phyloP scores from a whole-genome alignment of 2,329 filamentous ascomycete genomes.

The Nothopassalora personata region DNA sequence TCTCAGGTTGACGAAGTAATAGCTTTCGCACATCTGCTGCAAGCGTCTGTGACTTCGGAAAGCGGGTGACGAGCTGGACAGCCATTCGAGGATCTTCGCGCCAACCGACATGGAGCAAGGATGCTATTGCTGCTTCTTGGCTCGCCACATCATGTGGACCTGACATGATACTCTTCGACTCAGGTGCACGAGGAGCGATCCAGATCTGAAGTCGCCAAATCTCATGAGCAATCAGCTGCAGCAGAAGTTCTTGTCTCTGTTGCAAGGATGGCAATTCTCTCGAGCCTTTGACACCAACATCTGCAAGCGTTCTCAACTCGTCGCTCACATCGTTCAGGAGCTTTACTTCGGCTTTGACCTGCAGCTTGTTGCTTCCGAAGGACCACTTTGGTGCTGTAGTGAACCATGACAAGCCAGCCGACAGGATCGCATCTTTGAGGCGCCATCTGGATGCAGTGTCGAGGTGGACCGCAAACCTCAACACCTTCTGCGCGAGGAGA shows the following conservation, averaged over 20 bases:
- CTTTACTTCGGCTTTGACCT: conserved; percentile 87
- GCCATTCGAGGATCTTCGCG: conserved; percentile 76
- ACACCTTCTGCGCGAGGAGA: conserved; percentile 71
- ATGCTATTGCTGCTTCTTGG: conserved; percentile 31
- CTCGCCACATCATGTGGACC: conserved; percentile 36
- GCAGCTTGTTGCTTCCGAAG: conserved; percentile 87
- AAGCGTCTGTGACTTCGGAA: conserved; percentile 64
- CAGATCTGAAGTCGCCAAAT: conserved; percentile 79
- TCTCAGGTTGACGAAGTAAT: conserved; percentile 76
- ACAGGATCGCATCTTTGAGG: conserved; percentile 82
- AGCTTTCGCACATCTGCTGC: conserved; percentile 72
- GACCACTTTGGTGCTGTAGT: conserved; percentile 78
- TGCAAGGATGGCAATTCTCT: conserved; percentile 61
- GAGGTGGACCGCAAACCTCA: conserved; percentile 62
- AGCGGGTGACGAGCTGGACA: conserved; percentile 76
- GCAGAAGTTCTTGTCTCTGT: conserved; percentile 76
- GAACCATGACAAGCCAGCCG: conserved; percentile 87
- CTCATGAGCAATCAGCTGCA: conserved; percentile 77
- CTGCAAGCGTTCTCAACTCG: conserved; percentile 60
- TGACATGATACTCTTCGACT: conserved; percentile 34
- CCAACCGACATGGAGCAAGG: conserved; percentile 79
- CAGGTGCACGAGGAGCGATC: conserved; percentile 72
- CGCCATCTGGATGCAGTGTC: conserved; percentile 68
- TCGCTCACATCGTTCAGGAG: conserved; percentile 69
- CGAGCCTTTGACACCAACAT: conserved; percentile 48